Percentiles rank a stretch among this genome's conserved stretches.
phyloP scores from a whole-genome alignment of 176 grass and related monocot species.

The Avena atlantica region DNA sequence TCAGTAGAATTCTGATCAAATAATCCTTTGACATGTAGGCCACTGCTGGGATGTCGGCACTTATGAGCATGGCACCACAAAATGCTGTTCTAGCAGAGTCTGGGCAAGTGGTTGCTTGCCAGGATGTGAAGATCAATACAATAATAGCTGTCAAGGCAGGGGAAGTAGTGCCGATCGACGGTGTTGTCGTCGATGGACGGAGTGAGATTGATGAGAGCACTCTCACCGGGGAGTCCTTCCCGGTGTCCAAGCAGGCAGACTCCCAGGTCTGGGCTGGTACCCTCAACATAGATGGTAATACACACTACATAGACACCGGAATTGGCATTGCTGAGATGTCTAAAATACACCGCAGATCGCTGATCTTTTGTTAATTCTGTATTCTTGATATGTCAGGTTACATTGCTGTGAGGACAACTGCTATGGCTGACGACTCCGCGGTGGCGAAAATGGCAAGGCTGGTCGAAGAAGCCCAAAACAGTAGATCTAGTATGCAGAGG shows the following conservation, averaged over 20 bases:
- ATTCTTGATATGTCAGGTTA: constrained; percentile 65
- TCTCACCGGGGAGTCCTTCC: constrained; percentile 94
- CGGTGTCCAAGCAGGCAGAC: constrained; percentile 71
- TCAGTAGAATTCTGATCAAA: not conserved
- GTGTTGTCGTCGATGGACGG: constrained; percentile 73
- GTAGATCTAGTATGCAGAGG: constrained; percentile 72
- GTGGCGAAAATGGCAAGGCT: constrained; percentile 93
- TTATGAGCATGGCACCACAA: constrained; percentile 93
- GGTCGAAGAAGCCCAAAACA: constrained; percentile 98
- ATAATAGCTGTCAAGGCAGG: constrained; percentile 89
- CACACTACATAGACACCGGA: not conserved
- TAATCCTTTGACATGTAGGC: constrained; percentile 55
- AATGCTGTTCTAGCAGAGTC: constrained; percentile 87
- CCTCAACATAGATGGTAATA: constrained; percentile 87
- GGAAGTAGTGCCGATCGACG: constrained; percentile 81
- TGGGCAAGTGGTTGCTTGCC: constrained; percentile 60
- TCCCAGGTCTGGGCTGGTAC: constrained; percentile 96
- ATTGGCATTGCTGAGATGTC: not conserved
- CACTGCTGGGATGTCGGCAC: constrained; percentile 78
- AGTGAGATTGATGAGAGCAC: constrained; percentile 88
- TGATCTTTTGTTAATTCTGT: constrained; percentile 21
- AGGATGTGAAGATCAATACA: constrained; percentile 78
- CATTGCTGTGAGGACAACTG: constrained; percentile 88
- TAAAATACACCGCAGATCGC: not conserved
- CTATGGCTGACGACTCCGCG: constrained; percentile 77